Evolutionary conservation across 2,329 filamentous ascomycete genomes (phyloP).

Genomic region (Exophiala bonariae): DNA sequence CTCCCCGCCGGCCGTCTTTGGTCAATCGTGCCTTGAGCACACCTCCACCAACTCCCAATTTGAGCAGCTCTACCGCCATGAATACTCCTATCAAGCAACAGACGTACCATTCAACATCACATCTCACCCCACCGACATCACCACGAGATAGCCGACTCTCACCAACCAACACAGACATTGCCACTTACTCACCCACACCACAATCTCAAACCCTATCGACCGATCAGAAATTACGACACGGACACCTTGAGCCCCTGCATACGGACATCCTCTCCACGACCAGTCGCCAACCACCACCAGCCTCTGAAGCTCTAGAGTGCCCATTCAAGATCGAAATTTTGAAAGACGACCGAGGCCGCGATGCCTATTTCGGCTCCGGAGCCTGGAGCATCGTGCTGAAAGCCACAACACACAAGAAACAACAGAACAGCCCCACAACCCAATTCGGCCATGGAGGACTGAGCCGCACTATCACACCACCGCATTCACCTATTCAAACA

Average conservation of each 20-base stretch:
- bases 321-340: constrained; percentile 25
- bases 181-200: constrained; percentile 1
- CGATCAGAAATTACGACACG: neutral
- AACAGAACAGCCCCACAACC: constrained; percentile 14
- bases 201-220: neutral
- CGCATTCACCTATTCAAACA: constrained; percentile 27
- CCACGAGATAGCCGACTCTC: constrained; percentile 13
- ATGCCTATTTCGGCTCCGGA: constrained; percentile 44
- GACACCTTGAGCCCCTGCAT: constrained; percentile 12
- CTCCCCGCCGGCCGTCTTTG: constrained; percentile 12
- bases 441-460: too few relatives aligned
- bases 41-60: constrained; percentile 19
- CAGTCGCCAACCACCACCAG: neutral
- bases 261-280: constrained; percentile 2
- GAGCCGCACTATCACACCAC: constrained; percentile 34
- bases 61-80: neutral
- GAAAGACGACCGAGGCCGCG: constrained; percentile 27
- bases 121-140: constrained; percentile 25
- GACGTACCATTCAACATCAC: constrained; percentile 1
- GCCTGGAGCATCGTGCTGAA: constrained; percentile 51
- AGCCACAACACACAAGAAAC: constrained; percentile 26
- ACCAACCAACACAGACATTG: constrained; percentile 11
- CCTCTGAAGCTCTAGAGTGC: constrained; percentile 16
- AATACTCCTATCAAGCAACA: constrained; percentile 3
- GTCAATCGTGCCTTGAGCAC: constrained; percentile 15